These are phyloP conservation scores for Debaryomyces fabryi DNA, from an alignment of 1,139 yeast species.

Conservation along the genomic window DNA sequence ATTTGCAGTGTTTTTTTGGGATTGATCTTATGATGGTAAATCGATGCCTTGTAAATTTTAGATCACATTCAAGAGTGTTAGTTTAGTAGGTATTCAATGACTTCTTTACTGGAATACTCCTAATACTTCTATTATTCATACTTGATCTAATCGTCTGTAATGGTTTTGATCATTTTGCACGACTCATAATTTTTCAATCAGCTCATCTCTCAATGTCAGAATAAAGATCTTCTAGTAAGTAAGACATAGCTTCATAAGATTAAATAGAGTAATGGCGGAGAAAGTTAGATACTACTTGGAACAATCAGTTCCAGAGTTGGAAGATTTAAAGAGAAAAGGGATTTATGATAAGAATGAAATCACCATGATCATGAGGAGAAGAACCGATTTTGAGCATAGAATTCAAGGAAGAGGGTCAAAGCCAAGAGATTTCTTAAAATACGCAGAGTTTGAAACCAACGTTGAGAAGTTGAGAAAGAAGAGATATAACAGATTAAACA, in stretches of 20 bases:
- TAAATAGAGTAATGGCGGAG: conserved; percentile 55
- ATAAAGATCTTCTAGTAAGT: neutral
- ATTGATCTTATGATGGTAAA: too few species aligned
- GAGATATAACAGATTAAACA: conserved; percentile 64
- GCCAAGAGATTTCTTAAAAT: conserved; percentile 75
- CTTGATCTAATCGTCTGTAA: neutral
- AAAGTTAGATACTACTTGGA: conserved; percentile 77
- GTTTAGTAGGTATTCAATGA: too few species aligned
- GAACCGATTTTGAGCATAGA: conserved; percentile 95
- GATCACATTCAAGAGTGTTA: too few species aligned
- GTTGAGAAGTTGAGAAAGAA: conserved; percentile 78
- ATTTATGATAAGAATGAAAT: conserved; percentile 81
- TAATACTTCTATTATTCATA: neutral
- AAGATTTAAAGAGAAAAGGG: conserved; percentile 81
- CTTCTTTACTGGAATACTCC: neutral
- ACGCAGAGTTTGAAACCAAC: conserved; percentile 79
- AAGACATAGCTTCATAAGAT: neutral
- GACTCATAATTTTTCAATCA: conserved; percentile 12
- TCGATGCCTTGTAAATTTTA: too few species aligned
- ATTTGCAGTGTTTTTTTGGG: too few species aligned
- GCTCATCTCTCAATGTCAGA: conserved; percentile 17
- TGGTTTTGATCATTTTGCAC: conserved; percentile 5
- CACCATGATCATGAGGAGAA: conserved; percentile 82
- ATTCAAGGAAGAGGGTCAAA: conserved; percentile 82
- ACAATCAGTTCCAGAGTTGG: conserved; percentile 89